A percentile compares a stretch with the other conserved stretches of the same genome.
phyloP scores from a whole-genome alignment of 1,284 basidiomycete genomes.

The Exobasidium rhododendri region DNA sequence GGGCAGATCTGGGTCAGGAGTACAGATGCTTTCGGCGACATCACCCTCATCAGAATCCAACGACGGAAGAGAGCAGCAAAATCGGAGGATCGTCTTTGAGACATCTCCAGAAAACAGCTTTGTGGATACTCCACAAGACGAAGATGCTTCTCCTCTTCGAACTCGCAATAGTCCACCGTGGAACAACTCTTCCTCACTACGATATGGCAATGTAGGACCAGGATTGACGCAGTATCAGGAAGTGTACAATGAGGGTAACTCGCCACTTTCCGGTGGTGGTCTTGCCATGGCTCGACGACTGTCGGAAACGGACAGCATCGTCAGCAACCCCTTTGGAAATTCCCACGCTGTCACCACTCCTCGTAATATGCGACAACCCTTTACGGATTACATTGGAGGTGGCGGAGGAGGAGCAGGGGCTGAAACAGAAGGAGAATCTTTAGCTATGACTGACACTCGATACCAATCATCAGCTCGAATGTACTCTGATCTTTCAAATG shows the following conservation, averaged over 20 bases:
- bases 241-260: not conserved
- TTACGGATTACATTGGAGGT: not conserved
- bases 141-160: not conserved
- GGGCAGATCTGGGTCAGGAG: not conserved
- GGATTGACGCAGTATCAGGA: not conserved
- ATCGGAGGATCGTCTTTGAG: not conserved
- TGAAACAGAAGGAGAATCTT: not conserved
- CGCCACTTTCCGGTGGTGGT: not conserved
- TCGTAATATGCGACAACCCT: not conserved
- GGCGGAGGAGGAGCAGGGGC: not conserved
- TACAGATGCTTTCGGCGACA: not conserved
- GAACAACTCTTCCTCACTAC: not conserved
- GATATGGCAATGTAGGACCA: not conserved
- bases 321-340: not conserved
- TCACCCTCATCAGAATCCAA: constrained; percentile 1
- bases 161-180: not conserved
- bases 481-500: not conserved
- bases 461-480: not conserved
- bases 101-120: not conserved
- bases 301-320: not conserved
- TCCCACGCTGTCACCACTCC: not conserved
- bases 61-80: not conserved
- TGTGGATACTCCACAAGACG: not conserved
- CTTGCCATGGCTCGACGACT: not conserved
- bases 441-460: not conserved